A percentile compares a stretch with the other conserved stretches of the same genome.
phyloP scores from a whole-genome alignment of 2,329 filamentous ascomycete species.

The Emmonsia crescens region DNA sequence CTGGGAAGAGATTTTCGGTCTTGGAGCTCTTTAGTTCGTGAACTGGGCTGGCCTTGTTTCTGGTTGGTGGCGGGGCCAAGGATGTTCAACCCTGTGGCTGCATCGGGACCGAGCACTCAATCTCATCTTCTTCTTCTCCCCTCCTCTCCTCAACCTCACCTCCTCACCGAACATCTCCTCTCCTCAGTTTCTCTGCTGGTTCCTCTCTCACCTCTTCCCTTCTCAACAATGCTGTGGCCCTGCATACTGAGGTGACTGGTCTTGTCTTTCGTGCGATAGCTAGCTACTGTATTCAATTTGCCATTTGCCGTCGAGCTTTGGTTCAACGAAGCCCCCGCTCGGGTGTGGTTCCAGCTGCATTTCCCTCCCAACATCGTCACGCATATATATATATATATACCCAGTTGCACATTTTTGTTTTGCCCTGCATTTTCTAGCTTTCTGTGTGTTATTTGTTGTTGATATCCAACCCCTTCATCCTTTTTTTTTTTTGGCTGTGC shows the following conservation, averaged over 20 bases:
- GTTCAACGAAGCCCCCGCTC: not conserved
- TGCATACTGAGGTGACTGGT: not conserved
- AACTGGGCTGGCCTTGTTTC: not conserved
- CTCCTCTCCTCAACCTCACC: not conserved
- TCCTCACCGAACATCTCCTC: not conserved
- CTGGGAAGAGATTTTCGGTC: not conserved
- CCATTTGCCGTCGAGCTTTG: not conserved
- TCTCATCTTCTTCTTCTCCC: not conserved
- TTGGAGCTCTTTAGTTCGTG: not conserved
- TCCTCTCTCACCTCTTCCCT: too few relatives aligned
- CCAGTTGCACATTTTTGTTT: not conserved
- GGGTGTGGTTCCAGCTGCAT: not conserved
- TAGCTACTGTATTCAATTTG: not conserved
- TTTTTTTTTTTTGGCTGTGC: constrained; percentile 17
- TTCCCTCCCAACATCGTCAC: not conserved
- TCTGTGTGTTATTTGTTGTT: not conserved
- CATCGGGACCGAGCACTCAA: not conserved
- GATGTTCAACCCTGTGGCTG: not conserved
- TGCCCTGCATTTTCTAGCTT: constrained; percentile 7
- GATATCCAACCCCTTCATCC: not conserved
- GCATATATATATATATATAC: not conserved
- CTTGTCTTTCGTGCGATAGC: not conserved
- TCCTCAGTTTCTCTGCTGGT: not conserved
- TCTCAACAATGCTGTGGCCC: not conserved
- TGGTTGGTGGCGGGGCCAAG: not conserved